phyloP scores from a whole-genome alignment of 345 rosid species.

The Camelina laxa region DNA sequence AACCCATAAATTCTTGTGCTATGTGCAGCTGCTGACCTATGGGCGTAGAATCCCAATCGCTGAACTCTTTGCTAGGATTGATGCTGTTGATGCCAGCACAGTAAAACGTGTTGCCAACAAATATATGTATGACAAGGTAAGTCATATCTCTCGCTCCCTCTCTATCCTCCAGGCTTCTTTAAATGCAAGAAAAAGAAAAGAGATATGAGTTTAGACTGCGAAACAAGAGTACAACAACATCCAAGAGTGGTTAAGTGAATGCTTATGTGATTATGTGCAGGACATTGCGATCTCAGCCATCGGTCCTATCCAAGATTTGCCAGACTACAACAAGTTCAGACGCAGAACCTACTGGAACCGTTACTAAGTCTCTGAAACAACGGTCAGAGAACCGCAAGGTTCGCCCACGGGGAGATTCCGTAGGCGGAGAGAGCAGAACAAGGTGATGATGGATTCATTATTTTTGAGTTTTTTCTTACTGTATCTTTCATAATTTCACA shows the following conservation, averaged over 20 bases:
- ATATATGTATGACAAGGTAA: constrained; percentile 85
- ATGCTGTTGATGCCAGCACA: constrained; percentile 87
- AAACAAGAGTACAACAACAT: not conserved
- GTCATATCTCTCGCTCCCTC: not conserved
- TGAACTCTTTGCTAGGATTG: constrained; percentile 90
- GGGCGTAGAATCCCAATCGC: constrained; percentile 92
- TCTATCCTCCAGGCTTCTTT: not conserved
- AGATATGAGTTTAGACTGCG: not conserved
- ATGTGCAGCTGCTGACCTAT: constrained; percentile 84
- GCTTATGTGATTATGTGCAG: constrained; percentile 47
- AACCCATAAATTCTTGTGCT: not conserved
- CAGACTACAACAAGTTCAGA: constrained; percentile 98
- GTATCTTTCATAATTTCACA: constrained; percentile 33
- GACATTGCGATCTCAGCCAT: constrained; percentile 93
- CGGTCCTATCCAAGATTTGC: constrained; percentile 91
- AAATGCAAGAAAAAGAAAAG: not conserved
- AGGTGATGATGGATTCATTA: constrained; percentile 38
- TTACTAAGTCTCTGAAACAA: constrained; percentile 51
- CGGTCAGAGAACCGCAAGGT: constrained; percentile 22
- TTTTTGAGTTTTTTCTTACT: constrained; percentile 30
- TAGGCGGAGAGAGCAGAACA: constrained; percentile 30
- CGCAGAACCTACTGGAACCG: constrained; percentile 99
- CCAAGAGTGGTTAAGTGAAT: not conserved
- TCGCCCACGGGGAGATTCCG: constrained; percentile 25
- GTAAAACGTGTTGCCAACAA: constrained; percentile 91